Percentiles rank a stretch among this genome's conserved stretches.
These are phyloP conservation scores for Paramecium biaurelia DNA, from an alignment of 73 alveolate species.

Conservation along the genomic window DNA sequence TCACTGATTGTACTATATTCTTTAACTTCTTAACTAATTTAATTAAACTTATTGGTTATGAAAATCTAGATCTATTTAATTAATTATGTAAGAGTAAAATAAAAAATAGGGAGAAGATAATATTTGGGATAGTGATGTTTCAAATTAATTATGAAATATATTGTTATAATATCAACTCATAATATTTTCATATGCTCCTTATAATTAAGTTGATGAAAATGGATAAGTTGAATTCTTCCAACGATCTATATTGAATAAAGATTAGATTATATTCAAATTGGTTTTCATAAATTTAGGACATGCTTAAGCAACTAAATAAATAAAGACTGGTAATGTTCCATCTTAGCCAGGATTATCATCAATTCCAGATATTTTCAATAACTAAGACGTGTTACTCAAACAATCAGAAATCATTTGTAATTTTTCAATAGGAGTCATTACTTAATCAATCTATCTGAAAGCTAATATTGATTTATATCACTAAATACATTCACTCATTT, in stretches of 20 bases:
- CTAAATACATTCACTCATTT: slow-evolving; percentile 13
- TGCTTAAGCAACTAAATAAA: background rate
- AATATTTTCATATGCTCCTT: background rate
- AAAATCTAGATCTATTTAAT: slow-evolving; percentile 74
- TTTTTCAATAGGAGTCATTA: slow-evolving; percentile 21
- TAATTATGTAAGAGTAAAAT: slow-evolving; percentile 97
- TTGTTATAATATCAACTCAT: background rate
- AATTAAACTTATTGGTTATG: slow-evolving; percentile 74
- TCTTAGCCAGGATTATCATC: slow-evolving; percentile 27
- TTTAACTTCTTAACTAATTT: slow-evolving; percentile 81
- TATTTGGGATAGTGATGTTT: background rate
- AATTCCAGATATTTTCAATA: slow-evolving; percentile 7
- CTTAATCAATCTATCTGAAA: background rate
- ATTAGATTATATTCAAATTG: background rate
- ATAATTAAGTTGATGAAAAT: background rate
- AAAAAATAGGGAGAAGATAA: slow-evolving; percentile 70
- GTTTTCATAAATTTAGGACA: slow-evolving; percentile 7
- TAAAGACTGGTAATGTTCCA: background rate
- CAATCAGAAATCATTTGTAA: background rate
- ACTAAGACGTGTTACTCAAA: background rate
- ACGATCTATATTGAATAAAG: background rate
- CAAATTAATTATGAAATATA: background rate
- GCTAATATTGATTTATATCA: background rate
- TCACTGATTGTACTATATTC: slow-evolving; percentile 79
- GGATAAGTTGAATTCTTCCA: background rate